Percentiles rank a stretch among this genome's conserved stretches.
Conservation (phyloP, 331 rosid species). For the Spiraea crenata region DNA sequence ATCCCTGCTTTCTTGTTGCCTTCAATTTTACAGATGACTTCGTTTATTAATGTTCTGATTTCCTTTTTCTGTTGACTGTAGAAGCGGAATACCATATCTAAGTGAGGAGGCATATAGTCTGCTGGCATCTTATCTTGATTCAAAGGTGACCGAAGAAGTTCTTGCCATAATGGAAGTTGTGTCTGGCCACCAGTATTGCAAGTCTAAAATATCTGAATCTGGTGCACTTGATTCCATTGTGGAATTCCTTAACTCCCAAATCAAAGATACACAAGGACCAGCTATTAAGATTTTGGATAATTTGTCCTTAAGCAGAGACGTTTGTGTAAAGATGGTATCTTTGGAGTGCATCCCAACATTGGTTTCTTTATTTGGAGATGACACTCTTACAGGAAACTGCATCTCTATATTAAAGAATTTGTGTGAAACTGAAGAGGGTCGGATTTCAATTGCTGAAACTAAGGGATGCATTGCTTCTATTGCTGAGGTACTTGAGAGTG, state of each 20-base stretch:
- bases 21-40: constrained; percentile 15
- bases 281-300: constrained; percentile 47
- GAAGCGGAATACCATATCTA: constrained; percentile 38
- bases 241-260: constrained; percentile 46
- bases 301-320: constrained; percentile 48
- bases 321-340: constrained; percentile 46
- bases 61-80: constrained; percentile 37
- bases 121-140: constrained; percentile 55
- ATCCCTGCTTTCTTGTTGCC: constrained; percentile 15
- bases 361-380: constrained; percentile 51
- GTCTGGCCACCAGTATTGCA: constrained; percentile 40
- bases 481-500: constrained; percentile 54
- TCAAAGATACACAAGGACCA: constrained; percentile 45
- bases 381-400: constrained; percentile 44
- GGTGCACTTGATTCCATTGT: constrained; percentile 51
- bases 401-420: constrained; percentile 55
- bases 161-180: constrained; percentile 65
- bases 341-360: constrained; percentile 55
- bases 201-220: constrained; percentile 44
- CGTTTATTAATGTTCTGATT: background rate
- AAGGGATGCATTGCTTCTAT: constrained; percentile 66
- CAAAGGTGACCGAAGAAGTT: constrained; percentile 57
- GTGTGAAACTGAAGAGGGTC: constrained; percentile 49
- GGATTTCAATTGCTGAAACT: constrained; percentile 57
- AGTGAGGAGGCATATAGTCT: constrained; percentile 45